These are phyloP conservation scores for Scheffersomyces stipitis DNA, from an alignment of 805 yeast genomes.

Conservation along the genomic window DNA sequence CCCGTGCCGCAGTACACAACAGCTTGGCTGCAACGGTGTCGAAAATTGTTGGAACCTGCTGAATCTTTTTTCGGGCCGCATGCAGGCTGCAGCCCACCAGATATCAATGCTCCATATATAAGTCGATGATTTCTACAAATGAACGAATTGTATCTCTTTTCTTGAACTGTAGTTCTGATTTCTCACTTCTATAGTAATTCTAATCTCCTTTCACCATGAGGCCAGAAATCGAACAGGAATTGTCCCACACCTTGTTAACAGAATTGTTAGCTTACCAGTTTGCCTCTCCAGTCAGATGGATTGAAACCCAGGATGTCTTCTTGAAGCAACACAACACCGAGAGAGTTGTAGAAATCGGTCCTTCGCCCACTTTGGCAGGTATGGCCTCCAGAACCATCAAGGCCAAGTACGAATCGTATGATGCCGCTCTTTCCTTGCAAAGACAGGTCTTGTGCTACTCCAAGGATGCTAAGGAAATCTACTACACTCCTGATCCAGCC, in stretches of 20 bases:
- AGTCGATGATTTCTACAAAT: no score
- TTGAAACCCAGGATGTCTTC: constrained; percentile 98
- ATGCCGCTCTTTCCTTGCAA: constrained; percentile 90
- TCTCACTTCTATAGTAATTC: no score
- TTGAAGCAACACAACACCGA: constrained; percentile 92
- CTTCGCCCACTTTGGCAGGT: constrained; percentile 97
- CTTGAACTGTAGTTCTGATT: no score
- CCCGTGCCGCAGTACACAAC: no score
- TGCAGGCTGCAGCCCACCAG: no score
- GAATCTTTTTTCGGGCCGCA: no score
- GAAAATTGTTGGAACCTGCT: no score
- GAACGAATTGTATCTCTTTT: no score
- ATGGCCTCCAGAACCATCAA: constrained; percentile 97
- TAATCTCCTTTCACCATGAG: no score
- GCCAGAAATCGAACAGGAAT: constrained; percentile 97
- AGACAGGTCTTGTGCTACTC: constrained; percentile 96
- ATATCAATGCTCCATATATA: no score
- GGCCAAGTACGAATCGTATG: constrained; percentile 95
- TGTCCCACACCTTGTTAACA: constrained; percentile 90
- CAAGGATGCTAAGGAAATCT: constrained; percentile 93
- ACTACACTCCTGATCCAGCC: constrained; percentile 84
- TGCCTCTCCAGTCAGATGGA: constrained; percentile 99
- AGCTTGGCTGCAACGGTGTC: no score
- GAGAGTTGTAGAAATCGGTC: constrained; percentile 97
- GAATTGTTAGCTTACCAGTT: constrained; percentile 98